Base-by-base conservation (phyloP, 2,329 filamentous ascomycete genomes). In the Cladosporium sp. region DNA sequence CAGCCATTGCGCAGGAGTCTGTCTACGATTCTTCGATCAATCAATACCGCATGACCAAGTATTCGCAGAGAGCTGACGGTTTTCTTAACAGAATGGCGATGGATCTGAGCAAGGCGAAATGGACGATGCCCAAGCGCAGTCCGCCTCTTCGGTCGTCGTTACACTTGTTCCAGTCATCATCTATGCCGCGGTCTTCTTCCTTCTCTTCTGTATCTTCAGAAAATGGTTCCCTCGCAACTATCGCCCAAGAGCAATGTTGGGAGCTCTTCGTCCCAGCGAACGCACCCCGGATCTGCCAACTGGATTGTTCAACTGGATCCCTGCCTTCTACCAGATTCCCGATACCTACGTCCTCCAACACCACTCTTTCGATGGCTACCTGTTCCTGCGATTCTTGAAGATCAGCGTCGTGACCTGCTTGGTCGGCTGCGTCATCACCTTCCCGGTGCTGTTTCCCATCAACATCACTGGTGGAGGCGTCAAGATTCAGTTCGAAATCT, bases 361-460 rank as follows among this genome's bases (percentile, higher is more conserved):
- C 76, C 90, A 93, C 72, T 95, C 92, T 0, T 84, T 99, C 63
- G 93, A 99, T 72, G 89, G 89, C 34, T 97, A 93, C 74, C 85
- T 97, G 54, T 91, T 95, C 72, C 80, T 97, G 28, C 90, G 93
- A 37, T 96, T 93, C 69, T 77, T 97, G 63, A 90, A 92, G 69
- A 88, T 94, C 56, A 78, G 88, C 28, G 84, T 88, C 57, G 81
- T 88, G 60, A 88, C 95, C 64, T 92, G 88, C 75, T 83, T 97
- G 47, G 87, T 93, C 9, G 94, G 94, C 59, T 90, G 87, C 68
- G 78, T 83, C 66, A 87, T 97, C 60, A 92, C 90, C 17, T 96
- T 90, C 87, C 93, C 94, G 0, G 80, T 97, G 39, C 79, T 97
- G 20, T 91, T 89, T 85, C 92, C 94, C 0, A 78, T 97, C 72